These are phyloP conservation scores for Coniochaeta hoffmannii DNA, from an alignment of 2,329 filamentous ascomycete genomes.

Conservation along the genomic window DNA sequence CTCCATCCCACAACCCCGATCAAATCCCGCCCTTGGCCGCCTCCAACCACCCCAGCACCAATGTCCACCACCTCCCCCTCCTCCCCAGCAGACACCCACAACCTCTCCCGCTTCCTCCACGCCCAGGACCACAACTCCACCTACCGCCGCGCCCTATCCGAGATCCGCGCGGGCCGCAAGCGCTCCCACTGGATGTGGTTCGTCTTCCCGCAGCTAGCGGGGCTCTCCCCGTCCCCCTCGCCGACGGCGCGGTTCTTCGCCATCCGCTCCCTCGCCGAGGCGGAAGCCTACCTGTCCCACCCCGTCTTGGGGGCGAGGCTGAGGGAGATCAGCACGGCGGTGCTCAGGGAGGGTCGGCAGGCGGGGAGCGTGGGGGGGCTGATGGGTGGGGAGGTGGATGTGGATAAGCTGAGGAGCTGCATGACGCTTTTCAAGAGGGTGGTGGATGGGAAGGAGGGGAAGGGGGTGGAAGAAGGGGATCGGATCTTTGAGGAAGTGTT, in stretches of 20 bases:
- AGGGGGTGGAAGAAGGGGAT: not conserved
- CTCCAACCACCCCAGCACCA: not conserved
- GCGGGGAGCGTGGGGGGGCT: not conserved
- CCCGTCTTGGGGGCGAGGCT: slow-evolving; percentile 3
- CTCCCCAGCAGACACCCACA: not conserved
- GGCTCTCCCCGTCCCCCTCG: not conserved
- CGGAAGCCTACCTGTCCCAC: slow-evolving; percentile 1
- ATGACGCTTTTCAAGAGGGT: slow-evolving; percentile 6
- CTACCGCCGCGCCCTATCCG: not conserved
- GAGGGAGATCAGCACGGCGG: not conserved
- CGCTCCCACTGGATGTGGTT: slow-evolving; percentile 6
- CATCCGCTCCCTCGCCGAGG: slow-evolving; percentile 1
- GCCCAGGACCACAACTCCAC: not conserved
- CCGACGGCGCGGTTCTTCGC: not conserved
- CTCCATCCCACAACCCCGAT: too few species aligned
- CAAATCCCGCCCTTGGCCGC: too few species aligned
- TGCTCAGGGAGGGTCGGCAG: not conserved
- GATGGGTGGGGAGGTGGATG: slow-evolving; percentile 3
- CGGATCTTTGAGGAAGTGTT: not conserved
- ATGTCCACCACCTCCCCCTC: not conserved
- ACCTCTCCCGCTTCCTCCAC: not conserved
- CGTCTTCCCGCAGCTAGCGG: slow-evolving; percentile 5
- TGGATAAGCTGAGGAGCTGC: slow-evolving; percentile 3
- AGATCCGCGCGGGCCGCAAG: slow-evolving; percentile 1
- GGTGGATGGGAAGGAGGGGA: not conserved